These are phyloP conservation scores for Tagetes patula DNA, from an alignment of 129 eudicot genomes.

Conservation along the genomic window DNA sequence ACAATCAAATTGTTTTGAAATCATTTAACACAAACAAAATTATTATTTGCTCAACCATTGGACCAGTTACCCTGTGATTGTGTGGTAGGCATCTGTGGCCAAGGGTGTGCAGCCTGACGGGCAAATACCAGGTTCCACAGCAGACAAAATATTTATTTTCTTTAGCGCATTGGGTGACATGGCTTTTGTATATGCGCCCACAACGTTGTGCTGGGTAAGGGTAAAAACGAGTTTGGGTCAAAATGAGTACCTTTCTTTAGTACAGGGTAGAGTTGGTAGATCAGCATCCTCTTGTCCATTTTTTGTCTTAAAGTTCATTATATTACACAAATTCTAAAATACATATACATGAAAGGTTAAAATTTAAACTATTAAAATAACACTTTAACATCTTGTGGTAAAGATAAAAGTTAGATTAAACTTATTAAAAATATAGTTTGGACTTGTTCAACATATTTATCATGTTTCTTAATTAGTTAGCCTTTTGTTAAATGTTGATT, in stretches of 20 bases:
- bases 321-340: neutral
- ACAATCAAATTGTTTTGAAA: neutral
- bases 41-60: neutral
- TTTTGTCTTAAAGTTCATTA: neutral
- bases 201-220: constrained; percentile 37
- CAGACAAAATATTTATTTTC: constrained; percentile 43
- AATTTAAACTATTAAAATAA: neutral
- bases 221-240: neutral
- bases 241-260: neutral
- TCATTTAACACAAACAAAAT: neutral
- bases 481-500: neutral
- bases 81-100: constrained; percentile 43
- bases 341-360: neutral
- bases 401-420: neutral
- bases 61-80: constrained; percentile 55
- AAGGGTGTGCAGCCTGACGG: constrained; percentile 54
- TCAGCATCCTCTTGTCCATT: neutral
- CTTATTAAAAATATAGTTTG: neutral
- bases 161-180: constrained; percentile 60
- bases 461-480: neutral
- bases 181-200: constrained; percentile 62
- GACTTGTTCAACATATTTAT: neutral
- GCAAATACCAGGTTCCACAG: constrained; percentile 28
- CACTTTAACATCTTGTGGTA: neutral
- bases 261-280: neutral